phyloP scores from a whole-genome alignment of 2,329 filamentous ascomycete genomes.

The Penicillium sp. region DNA sequence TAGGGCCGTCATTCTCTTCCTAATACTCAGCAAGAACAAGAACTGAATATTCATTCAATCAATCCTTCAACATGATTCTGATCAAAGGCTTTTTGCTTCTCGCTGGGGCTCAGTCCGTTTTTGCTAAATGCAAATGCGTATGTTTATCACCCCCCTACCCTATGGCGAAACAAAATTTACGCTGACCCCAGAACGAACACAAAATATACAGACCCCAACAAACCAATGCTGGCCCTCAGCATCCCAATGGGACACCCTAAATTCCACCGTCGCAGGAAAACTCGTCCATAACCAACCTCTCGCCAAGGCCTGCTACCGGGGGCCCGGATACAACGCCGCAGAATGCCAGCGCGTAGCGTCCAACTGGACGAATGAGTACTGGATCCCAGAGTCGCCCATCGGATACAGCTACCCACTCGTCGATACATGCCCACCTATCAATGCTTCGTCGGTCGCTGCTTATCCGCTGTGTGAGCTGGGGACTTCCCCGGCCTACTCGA shows the following conservation, averaged over 20 bases:
- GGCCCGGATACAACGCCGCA: conserved; percentile 44
- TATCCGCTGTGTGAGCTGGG: conserved; percentile 22
- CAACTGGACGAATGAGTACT: conserved; percentile 45
- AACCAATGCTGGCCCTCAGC: conserved; percentile 52
- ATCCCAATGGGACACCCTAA: conserved; percentile 53
- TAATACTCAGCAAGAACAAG: no score
- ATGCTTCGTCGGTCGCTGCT: conserved; percentile 12
- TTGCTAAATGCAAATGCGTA: conserved; percentile 18
- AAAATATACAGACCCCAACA: conserved; percentile 1
- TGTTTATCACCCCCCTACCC: not conserved
- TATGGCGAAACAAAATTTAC: not conserved
- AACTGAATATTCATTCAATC: no score
- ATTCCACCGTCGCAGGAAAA: conserved; percentile 53
- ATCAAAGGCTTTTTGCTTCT: conserved; percentile 3
- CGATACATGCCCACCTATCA: conserved; percentile 46
- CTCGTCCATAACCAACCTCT: conserved; percentile 57
- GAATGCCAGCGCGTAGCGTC: conserved; percentile 47
- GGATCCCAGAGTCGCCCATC: conserved; percentile 24
- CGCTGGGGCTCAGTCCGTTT: conserved; percentile 3
- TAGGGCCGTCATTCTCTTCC: no score
- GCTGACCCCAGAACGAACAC: no score
- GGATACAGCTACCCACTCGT: conserved; percentile 40
- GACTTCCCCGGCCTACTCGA: conserved; percentile 14
- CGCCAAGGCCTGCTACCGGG: conserved; percentile 54
- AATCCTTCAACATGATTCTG: not conserved